Evolutionary conservation across 2,329 filamentous ascomycete genomes (phyloP), one percentile per base, ranked within the genome.

Genomic region (Xylariaceae sp.): DNA sequence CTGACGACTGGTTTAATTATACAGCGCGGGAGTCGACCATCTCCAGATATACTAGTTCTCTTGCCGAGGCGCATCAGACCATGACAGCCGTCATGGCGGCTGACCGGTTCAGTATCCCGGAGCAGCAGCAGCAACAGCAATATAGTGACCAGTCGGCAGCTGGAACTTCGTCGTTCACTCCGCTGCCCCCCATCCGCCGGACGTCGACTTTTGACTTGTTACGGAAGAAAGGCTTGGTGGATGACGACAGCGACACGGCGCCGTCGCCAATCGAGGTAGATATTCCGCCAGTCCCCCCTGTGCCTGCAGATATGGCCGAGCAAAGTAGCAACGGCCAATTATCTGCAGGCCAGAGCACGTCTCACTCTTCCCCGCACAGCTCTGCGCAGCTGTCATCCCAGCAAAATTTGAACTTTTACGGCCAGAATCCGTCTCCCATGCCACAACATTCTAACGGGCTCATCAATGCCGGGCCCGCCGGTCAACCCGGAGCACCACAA

Each of bases 121-220:
- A 48, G 23, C 55, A 44, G 16, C 18, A 41, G 8, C 48, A 49
- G n/a, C 36, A 39, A 13, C 36, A 40, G 18, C 47, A 27, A 10
- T 35, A 50, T 10, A 26, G 18, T 16, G 35, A 27, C 18, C 21
- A 32, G 40, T 46, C 45, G 41, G 47, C 39, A 20, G 1, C 35
- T 24, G 40, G 32, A 15, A 49, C 47, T n/a, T 73, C 78, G 1
- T 83, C 81, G 1, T 86, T 86, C 57, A 71, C 79, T 18, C 81
- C 81, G 1, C 67, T 87, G 30, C 83, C 84, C 3, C 81, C 81
- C 1, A 84, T 86, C 53, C 77, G 81, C 39, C 76, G 81, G 26
- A 77, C 76, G 11, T 85, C 83, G 13, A 81, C 80, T 3, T 82
- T 86, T 66, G 79, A 78, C 35, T 62, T 77, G 26, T 60, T 80